A percentile compares a stretch with the other conserved stretches of the same genome.
phyloP scores from a whole-genome alignment of 192 early-diverging fungal genomes.

The Funneliformis geosporum region DNA sequence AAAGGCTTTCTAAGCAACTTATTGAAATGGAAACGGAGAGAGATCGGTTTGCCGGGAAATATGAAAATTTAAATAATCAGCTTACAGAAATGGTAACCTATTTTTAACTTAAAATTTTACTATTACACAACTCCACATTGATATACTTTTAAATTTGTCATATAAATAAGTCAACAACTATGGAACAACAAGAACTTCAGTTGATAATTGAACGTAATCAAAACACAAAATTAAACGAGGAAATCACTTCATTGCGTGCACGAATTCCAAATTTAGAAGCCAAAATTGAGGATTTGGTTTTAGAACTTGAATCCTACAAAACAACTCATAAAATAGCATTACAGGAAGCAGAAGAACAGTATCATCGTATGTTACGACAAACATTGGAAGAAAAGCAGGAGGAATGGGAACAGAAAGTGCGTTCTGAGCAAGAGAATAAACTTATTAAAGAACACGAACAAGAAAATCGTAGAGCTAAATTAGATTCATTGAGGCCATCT shows the following conservation, averaged over 20 bases:
- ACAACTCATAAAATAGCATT: neutral
- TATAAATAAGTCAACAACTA: neutral
- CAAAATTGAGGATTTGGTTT: neutral
- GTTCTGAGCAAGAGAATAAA: neutral
- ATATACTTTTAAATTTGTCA: neutral
- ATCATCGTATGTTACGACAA: neutral
- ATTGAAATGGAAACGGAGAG: slow-evolving; percentile 7
- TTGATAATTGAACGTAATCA: neutral
- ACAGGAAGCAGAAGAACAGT: slow-evolving; percentile 9
- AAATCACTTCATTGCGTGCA: neutral
- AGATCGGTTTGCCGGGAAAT: neutral
- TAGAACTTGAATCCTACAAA: neutral
- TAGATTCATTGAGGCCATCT: neutral
- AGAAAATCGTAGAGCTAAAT: neutral
- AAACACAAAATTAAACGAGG: neutral
- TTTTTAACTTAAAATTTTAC: neutral
- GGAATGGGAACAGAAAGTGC: slow-evolving; percentile 1
- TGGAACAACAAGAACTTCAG: neutral
- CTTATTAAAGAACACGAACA: slow-evolving; percentile 10
- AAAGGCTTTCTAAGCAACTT: neutral
- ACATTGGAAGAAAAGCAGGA: slow-evolving; percentile 4
- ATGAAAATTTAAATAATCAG: neutral
- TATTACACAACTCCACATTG: neutral
- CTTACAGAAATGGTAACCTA: neutral
- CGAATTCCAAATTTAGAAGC: slow-evolving; percentile 3